A percentile compares a stretch with the other conserved stretches of the same genome.
phyloP scores from a whole-genome alignment of 2,329 filamentous ascomycete species.

The Hymenotorrendiella dingleyae region DNA sequence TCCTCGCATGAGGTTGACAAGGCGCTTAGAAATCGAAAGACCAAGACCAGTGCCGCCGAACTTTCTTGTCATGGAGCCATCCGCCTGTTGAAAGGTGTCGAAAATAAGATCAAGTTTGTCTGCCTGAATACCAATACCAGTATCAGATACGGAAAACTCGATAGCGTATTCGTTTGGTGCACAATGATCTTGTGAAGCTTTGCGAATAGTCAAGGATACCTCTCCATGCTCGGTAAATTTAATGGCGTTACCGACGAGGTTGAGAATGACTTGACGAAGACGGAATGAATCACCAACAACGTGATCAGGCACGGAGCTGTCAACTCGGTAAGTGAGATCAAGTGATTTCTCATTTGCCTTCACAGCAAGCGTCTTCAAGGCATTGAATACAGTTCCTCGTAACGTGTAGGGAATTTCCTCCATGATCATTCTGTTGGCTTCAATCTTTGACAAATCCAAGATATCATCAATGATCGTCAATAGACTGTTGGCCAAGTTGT shows the following conservation, averaged over 20 bases:
- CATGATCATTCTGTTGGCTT: constrained; percentile 96
- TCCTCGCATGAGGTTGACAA: constrained; percentile 94
- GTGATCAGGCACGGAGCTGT: constrained; percentile 88
- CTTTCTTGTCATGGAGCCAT: constrained; percentile 91
- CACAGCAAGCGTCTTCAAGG: constrained; percentile 91
- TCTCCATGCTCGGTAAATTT: constrained; percentile 98
- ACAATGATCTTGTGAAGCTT: constrained; percentile 60
- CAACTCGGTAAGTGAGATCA: constrained; percentile 87
- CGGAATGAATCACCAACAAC: constrained; percentile 96
- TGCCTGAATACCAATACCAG: constrained; percentile 90
- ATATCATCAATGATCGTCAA: constrained; percentile 93
- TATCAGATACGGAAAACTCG: constrained; percentile 93
- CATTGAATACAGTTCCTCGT: constrained; percentile 92
- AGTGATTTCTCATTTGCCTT: constrained; percentile 95
- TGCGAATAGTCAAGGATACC: constrained; percentile 86
- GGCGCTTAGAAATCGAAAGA: constrained; percentile 87
- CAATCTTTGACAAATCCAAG: constrained; percentile 72
- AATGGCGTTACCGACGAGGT: constrained; percentile 95
- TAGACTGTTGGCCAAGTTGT: constrained; percentile 91
- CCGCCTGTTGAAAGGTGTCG: constrained; percentile 97
- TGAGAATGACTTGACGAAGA: constrained; percentile 91
- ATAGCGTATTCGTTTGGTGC: constrained; percentile 78
- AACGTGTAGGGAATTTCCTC: constrained; percentile 96
- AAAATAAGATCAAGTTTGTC: constrained; percentile 97
- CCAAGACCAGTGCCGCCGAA: constrained; percentile 94